Base-by-base conservation (phyloP, 2,329 filamentous ascomycete genomes). In the Colletotrichum musae region DNA sequence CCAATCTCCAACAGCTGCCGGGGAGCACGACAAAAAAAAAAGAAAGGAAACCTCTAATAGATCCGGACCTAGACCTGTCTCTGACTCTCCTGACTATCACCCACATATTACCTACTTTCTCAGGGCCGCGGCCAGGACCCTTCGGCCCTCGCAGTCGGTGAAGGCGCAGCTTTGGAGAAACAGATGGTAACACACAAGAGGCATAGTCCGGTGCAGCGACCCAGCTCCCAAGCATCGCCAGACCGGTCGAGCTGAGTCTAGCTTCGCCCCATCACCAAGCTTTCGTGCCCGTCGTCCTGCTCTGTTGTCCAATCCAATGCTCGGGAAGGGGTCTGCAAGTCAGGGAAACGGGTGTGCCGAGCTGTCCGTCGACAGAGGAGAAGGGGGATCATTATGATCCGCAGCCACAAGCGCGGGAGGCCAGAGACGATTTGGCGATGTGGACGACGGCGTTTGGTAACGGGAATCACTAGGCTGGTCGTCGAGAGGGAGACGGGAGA, bases 391-490 rank as follows among this genome's bases (percentile, higher is more conserved):
- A 51, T 54, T 47, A 36, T 36, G 56, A 58, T 41, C 66, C 51
- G 62, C 60, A 69, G 66, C 62, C 50, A 69, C 56, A 51, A 65
- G 43, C 59, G 50, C 59, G 50, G 47, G 28, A 15, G 26, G 18
- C 36, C 24, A 15, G 18, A 53, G 39, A 36, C 39, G 18, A 53
- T 62, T 24, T 54, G 50, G 24, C 39, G 18, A 53, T 62, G 39
- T 54, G 50, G 24, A 13, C 32, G 36, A 66, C 53, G 50, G 62
- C 54, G 50, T 59, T 66, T 36, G 62, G 41, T 51, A 60, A 60
- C 56, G 43, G 26, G 58, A 24, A 54, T 24, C 50, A 15, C 16
- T 36, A 36, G 32, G 32, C 32, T 6, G 32, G 32, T 58, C 48
- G 24, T 41, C 26, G 32, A 58, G 45, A 36, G 50, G n/a, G 15